Evolutionary conservation across 305 asterid species (phyloP), one percentile per base, ranked within the genome.

Genomic region (Rubia peregrina): DNA sequence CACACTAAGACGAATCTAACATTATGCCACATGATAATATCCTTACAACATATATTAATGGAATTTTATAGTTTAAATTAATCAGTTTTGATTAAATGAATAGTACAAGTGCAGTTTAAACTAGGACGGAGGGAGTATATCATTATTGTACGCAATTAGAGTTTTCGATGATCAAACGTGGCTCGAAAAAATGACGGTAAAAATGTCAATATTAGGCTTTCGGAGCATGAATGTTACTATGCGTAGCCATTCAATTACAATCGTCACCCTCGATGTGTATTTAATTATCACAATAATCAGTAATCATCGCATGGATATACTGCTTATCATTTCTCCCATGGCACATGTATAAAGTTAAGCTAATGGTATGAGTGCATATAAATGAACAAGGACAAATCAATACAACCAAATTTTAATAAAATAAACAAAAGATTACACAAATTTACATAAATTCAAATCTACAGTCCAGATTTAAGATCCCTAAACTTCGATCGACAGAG

Each of bases 401-500:
- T 16, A 51, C 57, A 2, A 21, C 57, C 57, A 16, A 51, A 51
- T 16, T 5, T 49, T 49, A 51, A 21, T 51, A 51, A 19, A 56
- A 26, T 56, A 56, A 19, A 2, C 62, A 56, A 56, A 56, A n/a
- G 33, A 59, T 59, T 21, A 30, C 3, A 30, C 33, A 30, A 30
- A 30, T 30, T 30, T 30, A 30, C 11, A 46, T 12, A 46, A 8
- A 46, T 46, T 12, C 14, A 46, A 3, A 46, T 46, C 1, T 3
- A 16, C 11, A 7, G 48, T 55, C 24, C 67, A 66, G 33, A 61
- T 26, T 51, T 48, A 65, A n/a, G 71, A 70, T 49, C 61, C 66
- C 72, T 73, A 71, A 53, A 22, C 69, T 64, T 68, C 53, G 56
- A 78, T 64, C 62, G 71, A 57, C 14, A 51, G 8, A 51, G 57